phyloP scores from a whole-genome alignment of 306 rosid genomes.

The Acacia acuminata region DNA sequence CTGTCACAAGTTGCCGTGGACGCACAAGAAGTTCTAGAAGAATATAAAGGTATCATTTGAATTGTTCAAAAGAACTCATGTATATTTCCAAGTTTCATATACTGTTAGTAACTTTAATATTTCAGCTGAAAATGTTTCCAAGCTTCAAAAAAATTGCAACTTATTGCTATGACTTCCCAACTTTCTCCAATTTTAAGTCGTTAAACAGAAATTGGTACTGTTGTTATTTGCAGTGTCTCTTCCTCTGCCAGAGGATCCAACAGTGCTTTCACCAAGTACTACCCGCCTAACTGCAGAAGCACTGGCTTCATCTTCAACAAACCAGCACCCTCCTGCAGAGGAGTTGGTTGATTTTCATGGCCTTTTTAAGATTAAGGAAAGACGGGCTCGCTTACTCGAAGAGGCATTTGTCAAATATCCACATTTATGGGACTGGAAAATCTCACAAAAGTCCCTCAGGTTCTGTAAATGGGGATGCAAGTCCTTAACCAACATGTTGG shows the following conservation, averaged over 20 bases:
- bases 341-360: neutral
- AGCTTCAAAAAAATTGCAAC: neutral
- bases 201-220: neutral
- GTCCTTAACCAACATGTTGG: neutral
- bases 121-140: neutral
- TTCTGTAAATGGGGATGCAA: neutral
- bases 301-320: neutral
- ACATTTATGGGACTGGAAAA: neutral
- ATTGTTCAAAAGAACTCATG: neutral
- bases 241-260: neutral
- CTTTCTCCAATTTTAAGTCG: neutral
- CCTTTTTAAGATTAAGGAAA: neutral
- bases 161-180: neutral
- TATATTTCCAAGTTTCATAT: no score
- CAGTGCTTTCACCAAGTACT: neutral
- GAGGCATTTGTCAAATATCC: neutral
- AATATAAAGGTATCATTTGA: neutral
- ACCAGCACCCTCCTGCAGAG: neutral
- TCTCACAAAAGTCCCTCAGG: neutral
- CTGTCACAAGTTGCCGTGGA: neutral
- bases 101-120: neutral
- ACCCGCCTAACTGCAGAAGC: neutral
- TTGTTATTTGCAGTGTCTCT: neutral
- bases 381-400: neutral
- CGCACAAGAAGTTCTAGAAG: neutral